Evolutionary conservation across 768 basidiomycete genomes (phyloP).

Genomic region (Tephrocybe sp.): DNA sequence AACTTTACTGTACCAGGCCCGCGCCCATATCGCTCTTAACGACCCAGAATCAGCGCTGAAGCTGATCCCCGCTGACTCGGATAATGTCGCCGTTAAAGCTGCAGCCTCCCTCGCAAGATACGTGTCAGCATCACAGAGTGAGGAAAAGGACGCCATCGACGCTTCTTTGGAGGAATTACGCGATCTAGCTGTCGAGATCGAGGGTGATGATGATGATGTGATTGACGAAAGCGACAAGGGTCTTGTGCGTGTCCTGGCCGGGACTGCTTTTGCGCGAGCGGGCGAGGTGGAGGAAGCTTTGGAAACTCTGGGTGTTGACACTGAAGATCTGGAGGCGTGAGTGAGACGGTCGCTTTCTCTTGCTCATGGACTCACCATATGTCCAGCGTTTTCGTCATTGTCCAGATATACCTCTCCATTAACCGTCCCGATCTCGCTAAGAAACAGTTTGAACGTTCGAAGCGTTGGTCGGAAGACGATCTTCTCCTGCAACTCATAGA

Average conservation of each 20-base stretch:
- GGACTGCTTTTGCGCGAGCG: conserved; percentile 82
- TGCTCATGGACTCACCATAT: not conserved
- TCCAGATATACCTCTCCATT: conserved; percentile 90
- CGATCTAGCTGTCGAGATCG: conserved; percentile 84
- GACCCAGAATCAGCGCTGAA: conserved; percentile 56
- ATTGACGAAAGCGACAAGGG: conserved; percentile 69
- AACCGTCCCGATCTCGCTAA: conserved; percentile 85
- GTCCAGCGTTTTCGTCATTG: conserved; percentile 80
- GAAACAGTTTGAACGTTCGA: conserved; percentile 80
- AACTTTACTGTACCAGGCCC: conserved; percentile 74
- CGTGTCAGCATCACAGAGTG: conserved; percentile 42
- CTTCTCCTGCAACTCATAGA: conserved; percentile 89
- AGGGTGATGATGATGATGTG: conserved; percentile 75
- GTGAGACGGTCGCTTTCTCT: conserved; percentile 28
- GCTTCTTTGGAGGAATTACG: conserved; percentile 77
- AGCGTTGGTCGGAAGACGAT: conserved; percentile 88
- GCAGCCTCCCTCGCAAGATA: conserved; percentile 74
- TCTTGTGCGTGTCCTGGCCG: conserved; percentile 76
- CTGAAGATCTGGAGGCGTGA: conserved; percentile 86
- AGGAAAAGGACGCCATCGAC: conserved; percentile 55
- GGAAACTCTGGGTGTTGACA: conserved; percentile 78
- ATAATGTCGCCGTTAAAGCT: conserved; percentile 70
- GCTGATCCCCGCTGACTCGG: conserved; percentile 55
- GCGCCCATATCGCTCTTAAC: conserved; percentile 72
- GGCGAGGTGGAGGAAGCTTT: conserved; percentile 91